phyloP scores from a whole-genome alignment of 2,329 filamentous ascomycete genomes.

The Pseudocercospora crystallina region DNA sequence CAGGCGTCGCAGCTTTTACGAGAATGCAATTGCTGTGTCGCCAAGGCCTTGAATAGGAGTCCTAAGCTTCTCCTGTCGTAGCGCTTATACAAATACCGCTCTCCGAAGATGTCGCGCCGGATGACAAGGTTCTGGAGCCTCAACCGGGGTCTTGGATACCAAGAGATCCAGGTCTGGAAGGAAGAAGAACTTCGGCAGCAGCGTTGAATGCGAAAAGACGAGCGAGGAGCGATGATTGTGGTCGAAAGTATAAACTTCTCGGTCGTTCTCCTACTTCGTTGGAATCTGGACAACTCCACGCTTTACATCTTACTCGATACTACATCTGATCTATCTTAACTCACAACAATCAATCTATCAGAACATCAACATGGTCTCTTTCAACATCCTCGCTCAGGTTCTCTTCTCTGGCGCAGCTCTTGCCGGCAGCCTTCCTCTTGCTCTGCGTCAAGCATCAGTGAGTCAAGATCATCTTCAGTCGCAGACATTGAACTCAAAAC shows the following conservation, averaged over 20 bases:
- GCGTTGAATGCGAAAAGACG: neutral
- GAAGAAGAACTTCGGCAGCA: neutral
- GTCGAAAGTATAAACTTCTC: neutral
- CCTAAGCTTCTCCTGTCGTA: neutral
- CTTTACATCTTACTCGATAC: no score
- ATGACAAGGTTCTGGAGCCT: neutral
- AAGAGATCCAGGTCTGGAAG: neutral
- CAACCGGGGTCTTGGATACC: neutral
- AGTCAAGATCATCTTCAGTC: no score
- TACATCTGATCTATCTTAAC: no score
- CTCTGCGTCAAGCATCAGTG: constrained; percentile 5
- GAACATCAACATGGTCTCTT: constrained; percentile 12
- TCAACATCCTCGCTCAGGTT: constrained; percentile 2
- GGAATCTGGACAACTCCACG: no score
- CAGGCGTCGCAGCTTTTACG: no score
- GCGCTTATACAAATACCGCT: neutral
- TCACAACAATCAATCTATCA: no score
- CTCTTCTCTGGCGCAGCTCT: constrained; percentile 10
- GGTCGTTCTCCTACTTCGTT: neutral
- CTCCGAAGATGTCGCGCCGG: constrained; percentile 2
- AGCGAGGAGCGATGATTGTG: neutral
- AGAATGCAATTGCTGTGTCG: no score
- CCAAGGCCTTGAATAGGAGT: neutral
- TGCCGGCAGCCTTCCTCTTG: constrained; percentile 5
- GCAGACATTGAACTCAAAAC: no score